Evolutionary conservation across 2,329 filamentous ascomycete species (phyloP), one percentile per base, ranked within the genome.

Genomic region (Podosphaera aphanis): DNA sequence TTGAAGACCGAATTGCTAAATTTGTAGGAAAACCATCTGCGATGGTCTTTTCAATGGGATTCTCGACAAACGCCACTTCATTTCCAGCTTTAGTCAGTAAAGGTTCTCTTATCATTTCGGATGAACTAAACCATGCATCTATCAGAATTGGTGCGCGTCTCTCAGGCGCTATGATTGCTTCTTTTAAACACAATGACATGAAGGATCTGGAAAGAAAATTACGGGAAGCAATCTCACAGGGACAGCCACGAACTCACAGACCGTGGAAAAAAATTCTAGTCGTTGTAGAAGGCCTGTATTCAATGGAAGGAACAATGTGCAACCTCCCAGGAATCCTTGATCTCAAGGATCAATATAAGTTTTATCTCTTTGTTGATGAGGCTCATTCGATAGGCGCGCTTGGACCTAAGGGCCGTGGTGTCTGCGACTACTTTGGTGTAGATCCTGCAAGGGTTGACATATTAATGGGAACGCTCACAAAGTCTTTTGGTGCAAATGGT

Each of bases 191-290:
- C 69, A 98, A 98, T 61, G 83, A 95, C 62, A 92, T 94, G 79
- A 66, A 63, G 23, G 79, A 92, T 55, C 70, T 98, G 16, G 90
- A 98, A 64, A 73, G 73, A 49, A 77, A 81, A 55, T 74, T 98
- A 5, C 80, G 90, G 37, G 86, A 95, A 60, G 81, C 78, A 52
- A 95, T 98, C 59, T 86, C 88, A 13, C 88, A 95, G 64, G 90
- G 90, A 39, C 90, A 98, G 60, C 90, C 90, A 45, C 81, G 90
- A 53, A 98, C 88, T n/a, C 90, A 98, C 63, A 81, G 90, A 25
- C 90, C 90, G 1, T 98, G 90, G 90, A 94, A 93, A 71, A 98
- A 95, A 74, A 95, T 98, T 49, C 63, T 98, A 44, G 83, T 98
- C 39, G 86, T 88, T 33, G 83, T 98, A 33, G 90, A 98, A 62